Percentiles rank a stretch among this genome's conserved stretches.
Evolutionary conservation across 106 monocot species (phyloP).

Genomic region (Apostasia ramifera): DNA sequence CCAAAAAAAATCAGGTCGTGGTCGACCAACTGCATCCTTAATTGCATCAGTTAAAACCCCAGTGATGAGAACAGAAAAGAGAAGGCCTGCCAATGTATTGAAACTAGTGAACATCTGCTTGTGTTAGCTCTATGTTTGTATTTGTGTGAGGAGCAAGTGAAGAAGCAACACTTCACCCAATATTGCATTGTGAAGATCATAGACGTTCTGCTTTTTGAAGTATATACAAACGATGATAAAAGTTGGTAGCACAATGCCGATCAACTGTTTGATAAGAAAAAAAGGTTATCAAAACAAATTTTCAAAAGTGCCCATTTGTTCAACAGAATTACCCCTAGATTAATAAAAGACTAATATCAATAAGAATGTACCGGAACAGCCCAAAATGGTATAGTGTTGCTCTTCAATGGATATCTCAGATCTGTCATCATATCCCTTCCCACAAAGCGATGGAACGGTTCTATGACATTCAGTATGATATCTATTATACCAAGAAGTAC

Average conservation of each 20-base stretch:
- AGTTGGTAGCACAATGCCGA: slow-evolving; percentile 55
- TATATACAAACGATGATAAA: slow-evolving; percentile 54
- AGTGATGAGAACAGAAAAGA: slow-evolving; percentile 89
- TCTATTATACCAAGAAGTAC: slow-evolving; percentile 51
- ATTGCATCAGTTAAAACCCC: slow-evolving; percentile 90
- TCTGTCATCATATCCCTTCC: slow-evolving; percentile 76
- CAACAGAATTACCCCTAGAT: not conserved
- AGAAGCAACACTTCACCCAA: slow-evolving; percentile 36
- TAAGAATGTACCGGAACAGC: slow-evolving; percentile 64
- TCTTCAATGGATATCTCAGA: slow-evolving; percentile 67
- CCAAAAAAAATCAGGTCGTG: slow-evolving; percentile 88
- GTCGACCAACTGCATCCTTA: slow-evolving; percentile 89
- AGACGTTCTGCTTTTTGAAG: slow-evolving; percentile 68
- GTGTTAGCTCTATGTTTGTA: not conserved
- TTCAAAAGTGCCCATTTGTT: not conserved
- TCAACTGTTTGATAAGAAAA: slow-evolving; percentile 28
- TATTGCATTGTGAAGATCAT: slow-evolving; percentile 87
- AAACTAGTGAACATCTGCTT: not conserved
- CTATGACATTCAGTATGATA: slow-evolving; percentile 58
- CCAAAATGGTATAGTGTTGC: slow-evolving; percentile 85
- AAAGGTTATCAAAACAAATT: not conserved
- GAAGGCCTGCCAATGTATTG: slow-evolving; percentile 39
- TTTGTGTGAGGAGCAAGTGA: not conserved
- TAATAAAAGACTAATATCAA: not conserved
- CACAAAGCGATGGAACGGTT: slow-evolving; percentile 84